Conservation (phyloP, 2,329 filamentous ascomycete genomes). For the Fusarium xyrophilum region DNA sequence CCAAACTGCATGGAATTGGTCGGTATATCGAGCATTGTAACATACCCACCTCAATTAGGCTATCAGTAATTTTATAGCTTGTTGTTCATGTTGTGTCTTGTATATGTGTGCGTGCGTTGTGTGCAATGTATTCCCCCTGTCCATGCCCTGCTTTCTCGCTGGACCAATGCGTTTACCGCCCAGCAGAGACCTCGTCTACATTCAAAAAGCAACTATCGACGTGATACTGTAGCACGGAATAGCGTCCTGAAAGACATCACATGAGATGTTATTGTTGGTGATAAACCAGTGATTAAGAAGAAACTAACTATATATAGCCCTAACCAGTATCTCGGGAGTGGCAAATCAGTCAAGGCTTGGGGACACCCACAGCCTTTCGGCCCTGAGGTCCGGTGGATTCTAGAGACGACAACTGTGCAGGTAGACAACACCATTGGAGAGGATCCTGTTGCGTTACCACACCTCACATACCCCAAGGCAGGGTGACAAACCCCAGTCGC, state of each 20-base stretch:
- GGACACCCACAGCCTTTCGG: slow-evolving; percentile 15
- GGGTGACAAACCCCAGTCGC: slow-evolving; percentile 15
- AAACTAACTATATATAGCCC: slow-evolving; percentile 9
- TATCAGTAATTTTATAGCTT: neutral
- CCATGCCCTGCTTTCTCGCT: slow-evolving; percentile 3
- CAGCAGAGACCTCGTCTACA: slow-evolving; percentile 5
- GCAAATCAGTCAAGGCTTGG: slow-evolving; percentile 9
- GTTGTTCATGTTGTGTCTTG: neutral
- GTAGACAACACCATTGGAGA: neutral
- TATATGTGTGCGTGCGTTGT: neutral
- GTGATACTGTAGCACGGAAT: slow-evolving; percentile 5
- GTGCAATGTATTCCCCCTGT: neutral
- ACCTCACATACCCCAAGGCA: slow-evolving; percentile 1
- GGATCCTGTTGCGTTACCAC: slow-evolving; percentile 16
- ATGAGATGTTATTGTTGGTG: slow-evolving; percentile 8
- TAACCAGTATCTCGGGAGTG: slow-evolving; percentile 40
- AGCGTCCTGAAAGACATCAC: slow-evolving; percentile 4
- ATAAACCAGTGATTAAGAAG: slow-evolving; percentile 11
- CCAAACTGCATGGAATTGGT: neutral
- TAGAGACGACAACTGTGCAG: neutral
- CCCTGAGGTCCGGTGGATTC: slow-evolving; percentile 9
- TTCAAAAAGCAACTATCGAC: slow-evolving; percentile 2
- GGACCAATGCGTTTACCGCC: neutral
- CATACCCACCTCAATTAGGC: neutral
- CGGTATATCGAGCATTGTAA: neutral